Evolutionary conservation across 768 basidiomycete genomes (phyloP).

Genomic region (Termitomyces sp.): DNA sequence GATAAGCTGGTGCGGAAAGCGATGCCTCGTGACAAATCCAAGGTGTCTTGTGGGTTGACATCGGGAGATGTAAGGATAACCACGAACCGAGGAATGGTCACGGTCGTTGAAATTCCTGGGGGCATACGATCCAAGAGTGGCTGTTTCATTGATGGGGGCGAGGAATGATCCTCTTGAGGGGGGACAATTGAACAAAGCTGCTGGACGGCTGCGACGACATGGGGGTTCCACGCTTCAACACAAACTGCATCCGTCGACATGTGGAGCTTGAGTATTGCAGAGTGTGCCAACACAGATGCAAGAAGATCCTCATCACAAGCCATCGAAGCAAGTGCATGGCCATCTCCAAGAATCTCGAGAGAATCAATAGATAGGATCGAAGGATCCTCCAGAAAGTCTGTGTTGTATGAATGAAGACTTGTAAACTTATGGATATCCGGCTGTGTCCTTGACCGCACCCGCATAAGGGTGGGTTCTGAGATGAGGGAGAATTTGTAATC

Average conservation of each 20-base stretch:
- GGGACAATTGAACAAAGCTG: slow-evolving; percentile 42
- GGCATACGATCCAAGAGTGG: slow-evolving; percentile 42
- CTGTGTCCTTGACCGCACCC: slow-evolving; percentile 38
- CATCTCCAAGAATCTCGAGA: slow-evolving; percentile 42
- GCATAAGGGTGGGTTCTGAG: slow-evolving; percentile 50
- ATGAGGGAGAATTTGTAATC: slow-evolving; percentile 34
- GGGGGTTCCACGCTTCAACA: slow-evolving; percentile 64
- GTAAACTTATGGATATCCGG: slow-evolving; percentile 22
- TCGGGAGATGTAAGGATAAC: slow-evolving; percentile 76
- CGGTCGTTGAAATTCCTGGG: slow-evolving; percentile 48
- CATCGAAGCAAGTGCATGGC: slow-evolving; percentile 46
- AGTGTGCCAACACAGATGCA: slow-evolving; percentile 38
- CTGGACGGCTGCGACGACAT: slow-evolving; percentile 50
- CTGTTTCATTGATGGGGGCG: slow-evolving; percentile 6
- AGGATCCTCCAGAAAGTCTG: slow-evolving; percentile 42
- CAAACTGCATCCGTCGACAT: slow-evolving; percentile 55
- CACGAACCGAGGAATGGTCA: slow-evolving; percentile 59
- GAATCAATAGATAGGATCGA: slow-evolving; percentile 54
- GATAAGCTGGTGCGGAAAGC: slow-evolving; percentile 53
- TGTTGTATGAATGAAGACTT: slow-evolving; percentile 26
- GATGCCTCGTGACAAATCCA: slow-evolving; percentile 67
- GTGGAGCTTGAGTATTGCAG: slow-evolving; percentile 42
- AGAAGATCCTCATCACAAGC: slow-evolving; percentile 39
- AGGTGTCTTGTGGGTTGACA: slow-evolving; percentile 66
- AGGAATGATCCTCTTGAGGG: slow-evolving; percentile 7